Conservation (phyloP, 2,329 filamentous ascomycete genomes). For the Chaetomiaceae sp. region DNA sequence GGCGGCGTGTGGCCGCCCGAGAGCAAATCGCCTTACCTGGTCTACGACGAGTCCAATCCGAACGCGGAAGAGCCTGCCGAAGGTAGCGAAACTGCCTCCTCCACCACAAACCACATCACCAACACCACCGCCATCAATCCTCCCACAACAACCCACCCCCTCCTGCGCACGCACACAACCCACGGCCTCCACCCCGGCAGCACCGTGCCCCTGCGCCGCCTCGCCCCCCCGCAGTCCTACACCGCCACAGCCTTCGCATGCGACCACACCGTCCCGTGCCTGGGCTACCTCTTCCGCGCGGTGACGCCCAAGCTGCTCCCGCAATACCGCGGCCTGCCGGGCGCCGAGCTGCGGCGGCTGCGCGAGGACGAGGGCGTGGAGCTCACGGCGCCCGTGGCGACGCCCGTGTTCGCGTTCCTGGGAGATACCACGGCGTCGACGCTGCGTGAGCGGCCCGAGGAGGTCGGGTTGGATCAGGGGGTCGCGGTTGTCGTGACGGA, state of each 20-base stretch:
- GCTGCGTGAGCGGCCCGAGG: slow-evolving; percentile 32
- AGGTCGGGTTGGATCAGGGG: slow-evolving; percentile 32
- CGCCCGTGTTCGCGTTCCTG: slow-evolving; percentile 42
- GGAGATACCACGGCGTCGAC: slow-evolving; percentile 41
- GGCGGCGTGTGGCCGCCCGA: slow-evolving; percentile 28
- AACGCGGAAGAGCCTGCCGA: slow-evolving; percentile 10
- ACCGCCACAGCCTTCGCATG: slow-evolving; percentile 39
- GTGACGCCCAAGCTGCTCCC: slow-evolving; percentile 35
- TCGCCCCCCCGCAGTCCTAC: slow-evolving; percentile 27
- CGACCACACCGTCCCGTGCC: slow-evolving; percentile 42
- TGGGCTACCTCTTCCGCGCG: slow-evolving; percentile 41
- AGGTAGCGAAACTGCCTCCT: background rate
- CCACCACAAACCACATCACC: background rate
- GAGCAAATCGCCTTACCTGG: slow-evolving; percentile 10
- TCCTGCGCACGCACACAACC: slow-evolving; percentile 35
- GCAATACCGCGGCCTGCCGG: slow-evolving; percentile 32
- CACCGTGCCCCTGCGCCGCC: slow-evolving; percentile 31
- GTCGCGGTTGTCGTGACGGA: slow-evolving; percentile 44
- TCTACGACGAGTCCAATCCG: slow-evolving; percentile 14
- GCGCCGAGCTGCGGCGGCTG: slow-evolving; percentile 33
- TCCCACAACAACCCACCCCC: slow-evolving; percentile 23
- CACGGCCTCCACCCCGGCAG: slow-evolving; percentile 34
- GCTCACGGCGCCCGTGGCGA: slow-evolving; percentile 35
- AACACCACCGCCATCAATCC: background rate
- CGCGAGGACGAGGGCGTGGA: slow-evolving; percentile 31